phyloP scores from a whole-genome alignment of 352 stramenopile species.

The Blastocystis sp. region DNA sequence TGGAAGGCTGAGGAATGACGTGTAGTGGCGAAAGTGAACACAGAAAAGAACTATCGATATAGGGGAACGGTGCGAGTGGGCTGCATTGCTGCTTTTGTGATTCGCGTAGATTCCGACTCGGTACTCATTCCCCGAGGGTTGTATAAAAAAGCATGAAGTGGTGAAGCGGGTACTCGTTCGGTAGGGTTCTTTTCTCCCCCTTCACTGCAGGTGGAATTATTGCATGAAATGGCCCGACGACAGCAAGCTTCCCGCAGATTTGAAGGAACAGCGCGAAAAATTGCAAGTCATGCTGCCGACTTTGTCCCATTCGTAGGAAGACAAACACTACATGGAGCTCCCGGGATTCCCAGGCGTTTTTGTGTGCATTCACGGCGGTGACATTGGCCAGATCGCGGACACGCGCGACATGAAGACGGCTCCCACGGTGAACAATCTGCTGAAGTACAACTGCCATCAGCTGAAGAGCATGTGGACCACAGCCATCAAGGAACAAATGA shows the following conservation, averaged over 20 bases:
- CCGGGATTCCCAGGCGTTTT: slow-evolving; percentile 66
- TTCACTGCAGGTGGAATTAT: slow-evolving; percentile 65
- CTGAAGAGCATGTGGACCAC: slow-evolving; percentile 68
- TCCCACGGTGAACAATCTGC: slow-evolving; percentile 65
- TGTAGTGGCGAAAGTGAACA: slow-evolving; percentile 15
- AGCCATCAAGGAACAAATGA: slow-evolving; percentile 58
- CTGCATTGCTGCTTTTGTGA: neutral
- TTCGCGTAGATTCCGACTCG: slow-evolving; percentile 27
- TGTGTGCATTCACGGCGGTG: slow-evolving; percentile 59
- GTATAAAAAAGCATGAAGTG: slow-evolving; percentile 62
- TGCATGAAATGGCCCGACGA: slow-evolving; percentile 69
- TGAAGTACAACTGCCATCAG: slow-evolving; percentile 56
- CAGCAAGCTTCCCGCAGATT: slow-evolving; percentile 12
- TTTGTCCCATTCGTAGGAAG: neutral
- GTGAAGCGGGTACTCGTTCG: slow-evolving; percentile 60
- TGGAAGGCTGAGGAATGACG: neutral
- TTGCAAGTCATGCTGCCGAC: neutral
- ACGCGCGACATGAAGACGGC: slow-evolving; percentile 58
- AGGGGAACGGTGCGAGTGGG: slow-evolving; percentile 44
- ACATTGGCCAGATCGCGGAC: slow-evolving; percentile 29
- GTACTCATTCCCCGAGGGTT: slow-evolving; percentile 17
- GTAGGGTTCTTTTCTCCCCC: neutral
- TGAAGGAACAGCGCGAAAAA: slow-evolving; percentile 36
- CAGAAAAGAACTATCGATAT: slow-evolving; percentile 5
- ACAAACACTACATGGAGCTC: slow-evolving; percentile 47